Percentiles rank a stretch among this genome's conserved stretches.
Evolutionary conservation across 2,329 filamentous ascomycete genomes (phyloP).

Genomic region (Fusarium floridanum): DNA sequence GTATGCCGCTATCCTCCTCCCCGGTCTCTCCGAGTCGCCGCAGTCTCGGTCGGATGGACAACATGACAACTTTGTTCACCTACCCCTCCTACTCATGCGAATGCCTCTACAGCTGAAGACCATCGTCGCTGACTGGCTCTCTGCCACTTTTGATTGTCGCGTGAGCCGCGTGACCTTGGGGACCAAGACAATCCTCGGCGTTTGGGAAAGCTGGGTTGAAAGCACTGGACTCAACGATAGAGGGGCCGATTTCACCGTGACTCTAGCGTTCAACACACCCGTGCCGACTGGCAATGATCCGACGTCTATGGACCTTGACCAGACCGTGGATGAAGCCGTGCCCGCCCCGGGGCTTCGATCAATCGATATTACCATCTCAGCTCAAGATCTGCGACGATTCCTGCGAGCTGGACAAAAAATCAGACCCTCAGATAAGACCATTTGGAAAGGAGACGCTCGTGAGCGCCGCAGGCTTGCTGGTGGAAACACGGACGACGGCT

Average conservation of each 20-base stretch:
- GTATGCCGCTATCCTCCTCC: slow-evolving; percentile 65
- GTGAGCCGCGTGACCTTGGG: slow-evolving; percentile 64
- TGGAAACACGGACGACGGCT: slow-evolving; percentile 63
- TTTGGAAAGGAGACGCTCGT: slow-evolving; percentile 51
- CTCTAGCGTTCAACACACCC: slow-evolving; percentile 63
- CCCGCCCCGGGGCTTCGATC: slow-evolving; percentile 52
- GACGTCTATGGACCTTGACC: slow-evolving; percentile 28
- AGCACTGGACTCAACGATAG: slow-evolving; percentile 52
- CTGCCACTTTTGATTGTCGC: slow-evolving; percentile 68
- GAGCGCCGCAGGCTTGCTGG: slow-evolving; percentile 62
- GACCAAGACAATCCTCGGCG: slow-evolving; percentile 62
- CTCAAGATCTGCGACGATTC: slow-evolving; percentile 62
- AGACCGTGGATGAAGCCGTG: slow-evolving; percentile 24
- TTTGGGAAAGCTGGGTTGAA: slow-evolving; percentile 66
- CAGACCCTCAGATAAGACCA: slow-evolving; percentile 10
- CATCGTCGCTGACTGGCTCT: slow-evolving; percentile 64
- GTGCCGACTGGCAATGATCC: slow-evolving; percentile 30
- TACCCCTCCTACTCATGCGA: slow-evolving; percentile 67
- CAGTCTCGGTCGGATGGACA: neutral
- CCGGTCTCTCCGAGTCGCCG: slow-evolving; percentile 45
- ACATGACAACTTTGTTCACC: slow-evolving; percentile 56
- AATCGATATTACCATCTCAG: slow-evolving; percentile 66
- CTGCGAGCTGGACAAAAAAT: slow-evolving; percentile 54
- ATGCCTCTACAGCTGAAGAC: slow-evolving; percentile 67
- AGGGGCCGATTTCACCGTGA: slow-evolving; percentile 62